Evolutionary conservation across 1,139 yeast species (phyloP).

Genomic region (Candida pseudocylindracea): DNA sequence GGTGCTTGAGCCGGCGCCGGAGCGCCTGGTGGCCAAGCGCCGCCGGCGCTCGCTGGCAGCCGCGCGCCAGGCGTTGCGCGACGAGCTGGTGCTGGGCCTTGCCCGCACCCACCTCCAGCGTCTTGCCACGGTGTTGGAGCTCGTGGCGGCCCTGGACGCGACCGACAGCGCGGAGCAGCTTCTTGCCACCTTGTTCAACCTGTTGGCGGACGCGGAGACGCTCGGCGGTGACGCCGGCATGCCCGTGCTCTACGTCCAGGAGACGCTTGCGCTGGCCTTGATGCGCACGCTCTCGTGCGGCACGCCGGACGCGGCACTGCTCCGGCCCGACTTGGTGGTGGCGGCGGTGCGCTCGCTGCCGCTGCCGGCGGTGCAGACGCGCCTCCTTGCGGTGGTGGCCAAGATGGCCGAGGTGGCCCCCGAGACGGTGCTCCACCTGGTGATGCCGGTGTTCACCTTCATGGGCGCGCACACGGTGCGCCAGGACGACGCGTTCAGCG

Average conservation of each 20-base stretch:
- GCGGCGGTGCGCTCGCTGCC: slow-evolving; percentile 74
- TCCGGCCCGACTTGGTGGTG: slow-evolving; percentile 79
- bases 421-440: slow-evolving; percentile 80
- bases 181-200: slow-evolving; percentile 36
- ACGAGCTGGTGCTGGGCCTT: no score
- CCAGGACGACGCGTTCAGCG: slow-evolving; percentile 91
- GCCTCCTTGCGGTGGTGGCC: slow-evolving; percentile 64
- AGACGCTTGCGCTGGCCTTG: slow-evolving; percentile 43
- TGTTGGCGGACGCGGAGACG: slow-evolving; percentile 70
- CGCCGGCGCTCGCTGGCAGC: slow-evolving; percentile 66
- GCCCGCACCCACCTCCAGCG: slow-evolving; percentile 41
- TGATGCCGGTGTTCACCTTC: slow-evolving; percentile 96
- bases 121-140: slow-evolving; percentile 59
- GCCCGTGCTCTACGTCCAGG: slow-evolving; percentile 83
- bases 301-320: slow-evolving; percentile 35
- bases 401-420: slow-evolving; percentile 78
- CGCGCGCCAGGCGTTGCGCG: slow-evolving; percentile 21
- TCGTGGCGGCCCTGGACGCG: slow-evolving; percentile 24
- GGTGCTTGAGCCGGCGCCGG: slow-evolving; percentile 14
- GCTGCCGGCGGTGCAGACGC: slow-evolving; percentile 89
- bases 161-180: no score
- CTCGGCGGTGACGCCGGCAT: slow-evolving; percentile 79
- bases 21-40: slow-evolving; percentile 35
- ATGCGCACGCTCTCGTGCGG: slow-evolving; percentile 48
- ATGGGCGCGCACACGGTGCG: slow-evolving; percentile 97